phyloP scores from a whole-genome alignment of 305 asterid genomes.

The Striga hermonthica region DNA sequence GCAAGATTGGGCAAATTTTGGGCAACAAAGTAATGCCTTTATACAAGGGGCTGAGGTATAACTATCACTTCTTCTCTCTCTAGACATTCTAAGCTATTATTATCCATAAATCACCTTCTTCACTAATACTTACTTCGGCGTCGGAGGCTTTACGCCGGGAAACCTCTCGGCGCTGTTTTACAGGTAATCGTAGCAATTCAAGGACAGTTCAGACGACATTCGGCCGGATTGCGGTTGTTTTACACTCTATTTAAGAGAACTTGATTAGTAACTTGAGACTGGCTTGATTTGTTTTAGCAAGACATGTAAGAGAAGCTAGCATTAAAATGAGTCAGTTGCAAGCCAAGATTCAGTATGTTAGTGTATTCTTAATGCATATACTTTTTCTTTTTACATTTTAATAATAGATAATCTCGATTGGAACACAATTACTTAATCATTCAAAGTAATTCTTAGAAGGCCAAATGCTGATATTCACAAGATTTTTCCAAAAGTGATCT shows the following conservation, averaged over 20 bases:
- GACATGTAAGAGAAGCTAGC: constrained; percentile 14
- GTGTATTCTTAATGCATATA: constrained; percentile 2
- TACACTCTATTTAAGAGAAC: background rate
- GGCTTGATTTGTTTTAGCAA: constrained; percentile 1
- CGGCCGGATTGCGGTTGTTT: too few species aligned
- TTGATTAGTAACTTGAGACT: background rate
- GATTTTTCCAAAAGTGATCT: background rate
- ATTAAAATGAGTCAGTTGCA: constrained; percentile 13
- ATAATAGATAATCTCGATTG: background rate
- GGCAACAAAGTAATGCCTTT: too few species aligned
- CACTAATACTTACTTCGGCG: too few species aligned
- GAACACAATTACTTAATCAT: background rate
- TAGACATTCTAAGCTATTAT: too few species aligned
- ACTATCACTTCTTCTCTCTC: too few species aligned
- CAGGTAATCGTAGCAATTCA: too few species aligned
- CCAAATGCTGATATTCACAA: background rate
- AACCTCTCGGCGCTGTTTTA: too few species aligned
- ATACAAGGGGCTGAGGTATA: too few species aligned
- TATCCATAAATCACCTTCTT: too few species aligned
- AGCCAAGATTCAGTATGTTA: background rate
- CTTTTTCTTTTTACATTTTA: constrained; percentile 5
- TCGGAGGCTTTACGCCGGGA: too few species aligned
- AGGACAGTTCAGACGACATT: too few species aligned
- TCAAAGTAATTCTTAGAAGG: background rate
- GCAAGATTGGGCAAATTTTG: too few species aligned